Conservation (phyloP, 2,329 filamentous ascomycete species). For the Venturia aucupariae region DNA sequence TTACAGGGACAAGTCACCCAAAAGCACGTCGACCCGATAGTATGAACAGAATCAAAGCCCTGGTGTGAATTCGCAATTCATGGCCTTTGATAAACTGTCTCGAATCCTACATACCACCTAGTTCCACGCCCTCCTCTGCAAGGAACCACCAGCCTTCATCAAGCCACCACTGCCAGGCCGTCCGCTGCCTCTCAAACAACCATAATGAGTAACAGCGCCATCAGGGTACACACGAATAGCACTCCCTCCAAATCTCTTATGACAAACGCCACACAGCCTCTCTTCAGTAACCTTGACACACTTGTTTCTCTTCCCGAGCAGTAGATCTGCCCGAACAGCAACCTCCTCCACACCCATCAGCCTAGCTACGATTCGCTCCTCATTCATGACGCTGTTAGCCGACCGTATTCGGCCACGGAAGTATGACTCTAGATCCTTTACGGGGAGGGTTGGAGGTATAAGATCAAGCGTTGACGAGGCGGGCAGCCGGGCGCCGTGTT, state of each 20-base stretch:
- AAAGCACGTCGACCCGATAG: too few relatives aligned
- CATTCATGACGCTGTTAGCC: constrained; percentile 72
- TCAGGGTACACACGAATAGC: constrained; percentile 86
- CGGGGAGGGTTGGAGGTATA: constrained; percentile 70
- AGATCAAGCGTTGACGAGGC: constrained; percentile 77
- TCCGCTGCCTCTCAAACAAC: constrained; percentile 32
- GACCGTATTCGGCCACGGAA: constrained; percentile 84
- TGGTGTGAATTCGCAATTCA: too few relatives aligned
- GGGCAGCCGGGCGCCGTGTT: constrained; percentile 84
- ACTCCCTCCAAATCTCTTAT: constrained; percentile 84
- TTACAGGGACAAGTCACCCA: too few relatives aligned
- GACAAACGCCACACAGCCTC: constrained; percentile 80
- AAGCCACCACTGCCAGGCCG: constrained; percentile 9
- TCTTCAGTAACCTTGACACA: constrained; percentile 81
- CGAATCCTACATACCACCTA: neutral
- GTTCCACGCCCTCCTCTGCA: constrained; percentile 1
- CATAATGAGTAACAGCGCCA: constrained; percentile 40
- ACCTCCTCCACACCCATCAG: constrained; percentile 72
- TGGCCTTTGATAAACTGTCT: too few relatives aligned
- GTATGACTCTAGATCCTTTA: constrained; percentile 76
- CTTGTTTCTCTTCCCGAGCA: constrained; percentile 57
- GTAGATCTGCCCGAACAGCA: constrained; percentile 61
- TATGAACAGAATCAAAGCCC: too few relatives aligned
- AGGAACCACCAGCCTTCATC: neutral
- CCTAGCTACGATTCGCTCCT: constrained; percentile 66